phyloP scores from a whole-genome alignment of 768 basidiomycete genomes.

The Mycena sanguinolenta region DNA sequence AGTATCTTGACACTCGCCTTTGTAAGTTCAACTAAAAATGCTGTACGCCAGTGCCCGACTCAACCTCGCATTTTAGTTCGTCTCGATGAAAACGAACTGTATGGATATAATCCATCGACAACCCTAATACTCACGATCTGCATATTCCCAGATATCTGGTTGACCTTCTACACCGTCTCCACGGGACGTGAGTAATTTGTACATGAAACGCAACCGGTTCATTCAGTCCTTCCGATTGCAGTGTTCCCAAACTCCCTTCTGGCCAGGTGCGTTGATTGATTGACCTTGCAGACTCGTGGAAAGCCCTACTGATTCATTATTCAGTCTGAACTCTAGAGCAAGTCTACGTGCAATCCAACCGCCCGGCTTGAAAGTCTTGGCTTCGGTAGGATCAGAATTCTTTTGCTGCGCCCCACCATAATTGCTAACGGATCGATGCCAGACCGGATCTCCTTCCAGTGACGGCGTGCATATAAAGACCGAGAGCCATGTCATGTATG shows the following conservation, averaged over 20 bases:
- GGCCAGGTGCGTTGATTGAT: slow-evolving; percentile 2
- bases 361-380: too few relatives aligned
- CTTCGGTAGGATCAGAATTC: too few relatives aligned
- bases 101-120: background rate
- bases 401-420: too few relatives aligned
- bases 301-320: background rate
- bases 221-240: background rate
- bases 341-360: too few relatives aligned
- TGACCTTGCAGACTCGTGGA: too few relatives aligned
- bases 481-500: too few relatives aligned
- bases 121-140: too few relatives aligned
- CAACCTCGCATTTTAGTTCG: background rate
- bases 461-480: too few relatives aligned
- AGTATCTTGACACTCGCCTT: background rate
- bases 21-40: background rate
- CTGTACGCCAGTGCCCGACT: background rate
- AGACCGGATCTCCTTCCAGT: too few relatives aligned
- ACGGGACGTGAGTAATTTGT: background rate
- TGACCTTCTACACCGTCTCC: background rate
- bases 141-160: background rate
- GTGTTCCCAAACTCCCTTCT: slow-evolving; percentile 11
- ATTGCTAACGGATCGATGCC: too few relatives aligned
- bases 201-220: too few relatives aligned
- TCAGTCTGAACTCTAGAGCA: too few relatives aligned
- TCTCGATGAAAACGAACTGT: background rate